These are phyloP conservation scores for Trichoderma endophyticum DNA, from an alignment of 2,329 filamentous ascomycete species.

Conservation along the genomic window DNA sequence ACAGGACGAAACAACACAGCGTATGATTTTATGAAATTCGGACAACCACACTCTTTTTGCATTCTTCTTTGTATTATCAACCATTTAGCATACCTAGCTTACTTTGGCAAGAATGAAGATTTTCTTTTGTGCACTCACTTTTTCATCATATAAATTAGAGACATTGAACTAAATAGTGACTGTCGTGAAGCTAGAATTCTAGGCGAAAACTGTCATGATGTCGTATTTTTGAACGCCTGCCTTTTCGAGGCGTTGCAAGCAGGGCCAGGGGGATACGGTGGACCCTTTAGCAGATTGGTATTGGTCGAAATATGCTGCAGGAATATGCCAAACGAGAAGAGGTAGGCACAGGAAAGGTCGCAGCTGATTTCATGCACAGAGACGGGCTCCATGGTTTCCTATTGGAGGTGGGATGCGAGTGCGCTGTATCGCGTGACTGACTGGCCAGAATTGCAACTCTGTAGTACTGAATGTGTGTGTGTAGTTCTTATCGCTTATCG, in stretches of 20 bases:
- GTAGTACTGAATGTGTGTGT: not conserved
- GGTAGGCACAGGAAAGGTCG: conserved; percentile 32
- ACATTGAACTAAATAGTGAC: not conserved
- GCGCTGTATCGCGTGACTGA: conserved; percentile 1
- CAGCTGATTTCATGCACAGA: conserved; percentile 24
- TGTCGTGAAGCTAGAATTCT: not conserved
- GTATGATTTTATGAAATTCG: not conserved
- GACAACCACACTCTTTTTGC: conserved; percentile 17
- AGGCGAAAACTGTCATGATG: not conserved
- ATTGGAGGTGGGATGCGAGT: not conserved
- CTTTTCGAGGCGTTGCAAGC: not conserved
- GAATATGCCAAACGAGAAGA: conserved; percentile 37
- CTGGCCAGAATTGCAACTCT: not conserved
- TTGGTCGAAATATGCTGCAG: conserved; percentile 34
- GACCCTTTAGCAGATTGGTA: conserved; percentile 26
- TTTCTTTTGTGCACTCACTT: conserved; percentile 8
- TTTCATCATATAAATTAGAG: not conserved
- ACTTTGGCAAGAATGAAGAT: conserved; percentile 6
- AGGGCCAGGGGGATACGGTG: conserved; percentile 7
- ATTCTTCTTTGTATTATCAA: conserved; percentile 12
- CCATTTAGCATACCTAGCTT: conserved; percentile 12
- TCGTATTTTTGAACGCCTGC: not conserved
- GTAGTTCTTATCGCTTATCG: conserved; percentile 3
- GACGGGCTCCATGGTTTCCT: conserved; percentile 11
- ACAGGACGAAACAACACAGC: conserved; percentile 5